These are phyloP conservation scores for Staphylotrichum longicolle DNA, from an alignment of 495 filamentous ascomycete species.

Conservation along the genomic window DNA sequence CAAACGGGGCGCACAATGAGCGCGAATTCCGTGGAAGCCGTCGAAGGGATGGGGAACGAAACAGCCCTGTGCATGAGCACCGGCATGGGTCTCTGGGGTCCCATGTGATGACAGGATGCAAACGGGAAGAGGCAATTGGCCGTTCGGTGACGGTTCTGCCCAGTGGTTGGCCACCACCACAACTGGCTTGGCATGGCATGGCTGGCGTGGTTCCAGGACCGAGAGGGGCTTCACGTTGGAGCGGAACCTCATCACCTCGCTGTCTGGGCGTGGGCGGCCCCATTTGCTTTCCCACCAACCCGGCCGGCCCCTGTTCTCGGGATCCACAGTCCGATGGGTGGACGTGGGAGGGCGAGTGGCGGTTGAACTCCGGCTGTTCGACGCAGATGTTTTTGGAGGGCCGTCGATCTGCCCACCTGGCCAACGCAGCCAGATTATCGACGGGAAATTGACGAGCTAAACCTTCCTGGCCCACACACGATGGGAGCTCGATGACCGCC, in stretches of 20 bases:
- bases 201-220: not conserved
- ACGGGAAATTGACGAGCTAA: no score
- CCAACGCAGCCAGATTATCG: no score
- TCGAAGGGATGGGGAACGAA: conserved; percentile 4
- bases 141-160: conserved; percentile 4
- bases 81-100: not conserved
- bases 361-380: conserved; percentile 5
- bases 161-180: not conserved
- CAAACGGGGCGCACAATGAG: conserved; percentile 2
- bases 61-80: conserved; percentile 11
- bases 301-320: no score
- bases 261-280: no score
- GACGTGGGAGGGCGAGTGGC: not conserved
- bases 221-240: no score
- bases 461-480: no score
- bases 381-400: no score
- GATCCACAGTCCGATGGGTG: conserved; percentile 1
- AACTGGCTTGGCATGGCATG: not conserved
- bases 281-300: no score
- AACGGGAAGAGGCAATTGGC: not conserved
- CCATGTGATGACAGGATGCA: conserved; percentile 8
- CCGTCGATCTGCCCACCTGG: no score
- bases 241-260: no score
- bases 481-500: no score
- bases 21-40: conserved; percentile 14